phyloP scores from a whole-genome alignment of 1,284 basidiomycete species.

The Pyrrhoderma noxium region DNA sequence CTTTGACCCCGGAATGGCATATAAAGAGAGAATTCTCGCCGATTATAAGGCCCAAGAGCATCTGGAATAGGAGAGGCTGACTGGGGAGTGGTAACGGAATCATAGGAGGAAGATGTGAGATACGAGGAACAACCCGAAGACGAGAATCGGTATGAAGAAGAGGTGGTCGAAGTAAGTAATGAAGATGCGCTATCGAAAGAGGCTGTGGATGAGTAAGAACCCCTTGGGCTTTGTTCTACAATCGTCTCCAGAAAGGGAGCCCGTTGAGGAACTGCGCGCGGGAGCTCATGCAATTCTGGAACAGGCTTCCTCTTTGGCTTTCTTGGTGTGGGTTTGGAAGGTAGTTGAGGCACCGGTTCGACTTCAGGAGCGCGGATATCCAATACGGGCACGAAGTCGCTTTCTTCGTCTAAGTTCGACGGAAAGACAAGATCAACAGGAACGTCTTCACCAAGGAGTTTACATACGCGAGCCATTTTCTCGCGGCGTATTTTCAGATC shows the following conservation, averaged over 20 bases:
- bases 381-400: not conserved
- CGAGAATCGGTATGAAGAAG: conserved; percentile 15
- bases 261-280: not conserved
- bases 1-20: conserved; percentile 3
- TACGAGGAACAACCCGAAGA: conserved; percentile 8
- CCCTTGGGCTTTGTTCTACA: conserved; percentile 5
- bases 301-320: conserved; percentile 3
- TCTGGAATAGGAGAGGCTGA: not conserved
- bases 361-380: conserved; percentile 4
- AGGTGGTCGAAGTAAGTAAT: conserved; percentile 11
- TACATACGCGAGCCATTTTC: conserved; percentile 18
- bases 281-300: not conserved
- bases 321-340: not conserved
- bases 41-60: not conserved
- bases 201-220: conserved; percentile 1
- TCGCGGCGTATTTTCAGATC: conserved; percentile 8
- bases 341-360: not conserved
- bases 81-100: not conserved
- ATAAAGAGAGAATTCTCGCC: conserved; percentile 14
- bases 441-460: conserved; percentile 17
- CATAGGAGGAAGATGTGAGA: not conserved
- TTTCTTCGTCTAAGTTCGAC: not conserved
- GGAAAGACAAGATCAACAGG: conserved; percentile 16
- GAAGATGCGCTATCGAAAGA: conserved; percentile 8
- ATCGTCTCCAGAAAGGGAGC: conserved; percentile 7